These are phyloP conservation scores for Halenospora varia DNA, from an alignment of 495 filamentous ascomycete genomes.

Conservation along the genomic window DNA sequence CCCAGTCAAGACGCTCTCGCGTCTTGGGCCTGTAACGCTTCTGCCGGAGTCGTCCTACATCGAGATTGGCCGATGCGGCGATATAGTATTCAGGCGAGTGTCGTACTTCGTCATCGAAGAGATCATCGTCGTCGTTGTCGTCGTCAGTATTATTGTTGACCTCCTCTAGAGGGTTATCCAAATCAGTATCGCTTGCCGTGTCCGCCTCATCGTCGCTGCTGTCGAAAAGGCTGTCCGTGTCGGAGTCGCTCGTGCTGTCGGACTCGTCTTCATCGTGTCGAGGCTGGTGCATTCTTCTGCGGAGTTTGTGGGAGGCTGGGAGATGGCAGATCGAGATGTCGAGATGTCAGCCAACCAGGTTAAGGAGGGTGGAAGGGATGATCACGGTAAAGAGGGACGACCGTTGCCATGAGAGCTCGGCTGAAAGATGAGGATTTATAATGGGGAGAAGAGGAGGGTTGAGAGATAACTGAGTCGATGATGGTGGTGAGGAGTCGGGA, in stretches of 20 bases:
- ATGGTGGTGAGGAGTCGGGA: conserved; percentile 15
- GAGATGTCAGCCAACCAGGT: conserved; percentile 1
- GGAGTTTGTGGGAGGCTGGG: conserved; percentile 2
- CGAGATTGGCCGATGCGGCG: conserved; percentile 4
- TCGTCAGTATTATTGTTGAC: not conserved
- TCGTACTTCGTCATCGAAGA: conserved; percentile 16
- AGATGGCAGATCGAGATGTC: conserved; percentile 6
- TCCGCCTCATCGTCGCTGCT: conserved; percentile 14
- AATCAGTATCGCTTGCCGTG: conserved; percentile 9
- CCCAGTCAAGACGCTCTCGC: conserved; percentile 8
- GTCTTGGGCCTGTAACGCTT: conserved; percentile 12
- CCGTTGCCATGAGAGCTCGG: conserved; percentile 6
- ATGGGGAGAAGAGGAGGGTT: conserved; percentile 10
- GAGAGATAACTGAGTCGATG: conserved; percentile 7
- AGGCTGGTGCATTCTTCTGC: conserved; percentile 7
- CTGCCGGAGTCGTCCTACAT: conserved; percentile 14
- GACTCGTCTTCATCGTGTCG: conserved; percentile 14
- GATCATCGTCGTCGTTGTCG: conserved; percentile 11
- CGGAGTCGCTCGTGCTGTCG: conserved; percentile 15
- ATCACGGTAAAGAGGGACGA: conserved; percentile 5
- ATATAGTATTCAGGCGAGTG: conserved; percentile 12
- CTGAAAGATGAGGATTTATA: conserved; percentile 7
- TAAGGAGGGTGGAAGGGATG: conserved; percentile 8
- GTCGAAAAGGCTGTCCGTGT: conserved; percentile 15
- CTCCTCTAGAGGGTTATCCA: conserved; percentile 1